phyloP scores from a whole-genome alignment of 2,329 filamentous ascomycete species.

The Colletotrichum cordylinicola region DNA sequence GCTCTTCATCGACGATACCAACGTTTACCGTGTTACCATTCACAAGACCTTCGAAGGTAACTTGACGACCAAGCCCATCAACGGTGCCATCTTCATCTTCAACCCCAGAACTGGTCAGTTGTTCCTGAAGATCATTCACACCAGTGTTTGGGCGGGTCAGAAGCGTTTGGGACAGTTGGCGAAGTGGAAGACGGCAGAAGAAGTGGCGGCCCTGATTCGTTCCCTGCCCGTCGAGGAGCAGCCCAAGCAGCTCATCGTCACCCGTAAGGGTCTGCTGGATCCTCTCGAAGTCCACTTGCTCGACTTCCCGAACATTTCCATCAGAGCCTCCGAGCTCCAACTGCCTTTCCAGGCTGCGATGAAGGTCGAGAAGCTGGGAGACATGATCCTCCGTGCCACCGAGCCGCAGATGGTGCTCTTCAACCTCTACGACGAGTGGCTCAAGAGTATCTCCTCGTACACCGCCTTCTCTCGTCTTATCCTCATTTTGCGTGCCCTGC shows the following conservation, averaged over 20 bases:
- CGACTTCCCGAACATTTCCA: slow-evolving; percentile 99
- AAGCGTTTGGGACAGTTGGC: slow-evolving; percentile 98
- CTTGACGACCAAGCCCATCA: slow-evolving; percentile 98
- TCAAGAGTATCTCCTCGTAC: slow-evolving; percentile 98
- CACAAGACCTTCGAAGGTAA: slow-evolving; percentile 99
- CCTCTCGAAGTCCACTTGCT: slow-evolving; percentile 96
- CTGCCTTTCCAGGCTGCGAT: slow-evolving; percentile 99
- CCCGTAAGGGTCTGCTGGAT: slow-evolving; percentile 94
- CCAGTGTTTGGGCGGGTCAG: slow-evolving; percentile 98
- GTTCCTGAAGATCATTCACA: slow-evolving; percentile 99
- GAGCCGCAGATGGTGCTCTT: slow-evolving; percentile 99
- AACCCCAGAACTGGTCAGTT: slow-evolving; percentile 97
- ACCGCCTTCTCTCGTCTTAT: slow-evolving; percentile 97
- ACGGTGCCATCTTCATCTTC: slow-evolving; percentile 99
- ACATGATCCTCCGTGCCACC: slow-evolving; percentile 97
- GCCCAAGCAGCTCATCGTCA: slow-evolving; percentile 98
- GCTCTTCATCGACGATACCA: slow-evolving; percentile 98
- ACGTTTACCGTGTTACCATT: slow-evolving; percentile 98
- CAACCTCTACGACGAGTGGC: slow-evolving; percentile 98
- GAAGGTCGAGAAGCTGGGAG: slow-evolving; percentile 99
- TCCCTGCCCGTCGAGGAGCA: slow-evolving; percentile 97
- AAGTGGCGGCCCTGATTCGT: slow-evolving; percentile 96
- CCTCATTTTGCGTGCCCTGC: slow-evolving; percentile 89
- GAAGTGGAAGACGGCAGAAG: slow-evolving; percentile 99
- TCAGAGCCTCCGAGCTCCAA: slow-evolving; percentile 94